These are phyloP conservation scores for Mucor velutinosus DNA, from an alignment of 371 early-diverging fungal genomes.

Conservation along the genomic window DNA sequence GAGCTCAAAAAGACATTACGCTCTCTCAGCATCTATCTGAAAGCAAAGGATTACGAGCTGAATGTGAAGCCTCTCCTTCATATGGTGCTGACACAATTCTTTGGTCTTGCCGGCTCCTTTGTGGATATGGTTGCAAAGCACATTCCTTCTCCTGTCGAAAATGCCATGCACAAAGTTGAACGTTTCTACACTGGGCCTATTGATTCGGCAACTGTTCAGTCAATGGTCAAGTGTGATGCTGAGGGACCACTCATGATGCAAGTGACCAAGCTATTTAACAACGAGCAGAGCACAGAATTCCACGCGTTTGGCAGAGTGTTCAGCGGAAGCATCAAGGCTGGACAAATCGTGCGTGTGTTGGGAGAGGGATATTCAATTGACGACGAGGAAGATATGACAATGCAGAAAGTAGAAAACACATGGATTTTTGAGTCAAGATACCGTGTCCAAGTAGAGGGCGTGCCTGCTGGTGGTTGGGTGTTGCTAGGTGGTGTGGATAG, in stretches of 20 bases:
- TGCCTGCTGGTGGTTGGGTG: slow-evolving; percentile 89
- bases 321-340: slow-evolving; percentile 83
- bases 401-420: slow-evolving; percentile 75
- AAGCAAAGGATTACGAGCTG: slow-evolving; percentile 73
- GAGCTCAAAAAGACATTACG: slow-evolving; percentile 72
- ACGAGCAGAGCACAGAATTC: slow-evolving; percentile 81
- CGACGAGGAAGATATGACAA: slow-evolving; percentile 95
- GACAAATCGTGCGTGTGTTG: slow-evolving; percentile 85
- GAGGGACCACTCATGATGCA: slow-evolving; percentile 93
- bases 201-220: slow-evolving; percentile 61
- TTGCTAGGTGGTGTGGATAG: slow-evolving; percentile 91
- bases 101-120: slow-evolving; percentile 87
- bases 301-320: slow-evolving; percentile 92
- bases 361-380: slow-evolving; percentile 91
- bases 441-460: slow-evolving; percentile 78
- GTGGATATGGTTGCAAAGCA: slow-evolving; percentile 88
- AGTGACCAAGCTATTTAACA: slow-evolving; percentile 87
- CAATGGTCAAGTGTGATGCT: slow-evolving; percentile 85
- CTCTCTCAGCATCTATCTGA: slow-evolving; percentile 80
- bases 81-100: slow-evolving; percentile 84
- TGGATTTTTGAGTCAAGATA: slow-evolving; percentile 87
- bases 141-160: slow-evolving; percentile 81
- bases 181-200: slow-evolving; percentile 80
- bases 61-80: slow-evolving; percentile 85
- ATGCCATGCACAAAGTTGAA: slow-evolving; percentile 69